Percentiles rank a stretch among this genome's conserved stretches.
phyloP scores from a whole-genome alignment of 441 rosid species.

The Euphorbia celastroides region DNA sequence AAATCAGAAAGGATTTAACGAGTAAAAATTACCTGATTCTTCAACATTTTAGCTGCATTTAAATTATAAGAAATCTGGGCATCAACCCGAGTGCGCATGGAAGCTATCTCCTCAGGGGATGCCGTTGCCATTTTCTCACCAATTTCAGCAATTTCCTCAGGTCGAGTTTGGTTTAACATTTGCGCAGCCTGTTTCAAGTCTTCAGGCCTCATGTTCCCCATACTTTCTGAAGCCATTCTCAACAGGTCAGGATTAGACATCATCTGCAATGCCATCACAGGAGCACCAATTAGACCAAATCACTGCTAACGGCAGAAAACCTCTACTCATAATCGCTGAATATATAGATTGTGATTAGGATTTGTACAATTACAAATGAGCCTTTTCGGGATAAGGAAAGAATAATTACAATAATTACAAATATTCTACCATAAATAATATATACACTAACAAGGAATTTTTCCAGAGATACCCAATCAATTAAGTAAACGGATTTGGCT shows the following conservation, averaged over 20 bases:
- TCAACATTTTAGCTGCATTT: constrained; percentile 79
- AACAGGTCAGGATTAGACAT: constrained; percentile 92
- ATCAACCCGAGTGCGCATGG: constrained; percentile 72
- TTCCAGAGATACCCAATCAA: not conserved
- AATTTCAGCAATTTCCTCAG: constrained; percentile 84
- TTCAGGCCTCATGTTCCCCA: constrained; percentile 89
- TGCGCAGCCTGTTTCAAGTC: constrained; percentile 84
- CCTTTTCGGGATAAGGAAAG: too few relatives aligned
- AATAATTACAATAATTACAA: too few relatives aligned
- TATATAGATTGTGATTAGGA: too few relatives aligned
- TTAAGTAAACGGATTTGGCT: not conserved
- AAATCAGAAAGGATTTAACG: not conserved
- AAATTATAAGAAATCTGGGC: constrained; percentile 64
- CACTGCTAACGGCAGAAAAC: not conserved
- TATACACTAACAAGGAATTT: too few relatives aligned
- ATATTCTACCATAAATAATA: too few relatives aligned
- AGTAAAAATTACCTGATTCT: constrained; percentile 45
- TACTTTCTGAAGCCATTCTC: constrained; percentile 89
- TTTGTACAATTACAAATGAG: too few relatives aligned
- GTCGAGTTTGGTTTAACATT: constrained; percentile 69
- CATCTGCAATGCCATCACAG: constrained; percentile 45
- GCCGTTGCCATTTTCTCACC: constrained; percentile 83
- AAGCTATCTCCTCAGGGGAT: constrained; percentile 77
- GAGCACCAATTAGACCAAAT: not conserved
- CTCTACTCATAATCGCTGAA: too few relatives aligned